Base-by-base conservation (phyloP, 208 protist genomes). In the Balamuthia mandrillaris region DNA sequence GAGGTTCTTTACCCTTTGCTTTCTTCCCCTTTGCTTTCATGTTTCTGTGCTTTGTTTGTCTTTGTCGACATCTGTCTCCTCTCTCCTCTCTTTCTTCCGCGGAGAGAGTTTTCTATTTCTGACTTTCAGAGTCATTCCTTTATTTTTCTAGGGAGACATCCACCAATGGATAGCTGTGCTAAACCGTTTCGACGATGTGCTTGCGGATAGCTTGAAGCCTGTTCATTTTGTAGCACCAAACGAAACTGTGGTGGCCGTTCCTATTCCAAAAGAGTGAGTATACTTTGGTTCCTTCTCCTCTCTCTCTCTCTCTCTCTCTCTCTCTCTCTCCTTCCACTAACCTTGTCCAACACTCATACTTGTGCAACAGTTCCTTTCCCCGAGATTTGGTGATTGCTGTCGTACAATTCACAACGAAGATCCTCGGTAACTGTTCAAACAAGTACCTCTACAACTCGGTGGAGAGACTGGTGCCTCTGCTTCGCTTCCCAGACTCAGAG, bases 391-490 rank as follows among this genome's bases (percentile, higher is more conserved):
- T 81, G 41, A 45, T 81, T 37, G 51, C 58, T 9, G 35, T 81
- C 24, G 31, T 81, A 42, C 74, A 37, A n/a, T 33, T 81, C 33
- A 81, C 74, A 18, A 35, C 12, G 14, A 33, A 47, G 12, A 81
- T 81, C 24, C 63, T 81, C 51, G 74, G 63, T 37, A 81, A 81
- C 49, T 41, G 74, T 42, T 81, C 49, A 45, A 81, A 81, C 45
- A 33, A 52, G n/a, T 81, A 63, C 24, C 74, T 81, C 51, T 81
- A 81, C 27, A 42, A 35, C 16, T 81, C 74, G 21, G 74, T 42
- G 35, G 74, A 81, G 47, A 45, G 63, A 65, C 37, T 81, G 49
- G 74, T 45, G 35, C 39, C 58, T 56, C 49, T 81, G 44, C 27
- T 81, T 18, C 47, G 54, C 29, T 52, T 81, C 14, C 51, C 58